A percentile compares a stretch with the other conserved stretches of the same genome.
Conservation (phyloP, 148 eudicot genomes). For the Rheum nobile region DNA sequence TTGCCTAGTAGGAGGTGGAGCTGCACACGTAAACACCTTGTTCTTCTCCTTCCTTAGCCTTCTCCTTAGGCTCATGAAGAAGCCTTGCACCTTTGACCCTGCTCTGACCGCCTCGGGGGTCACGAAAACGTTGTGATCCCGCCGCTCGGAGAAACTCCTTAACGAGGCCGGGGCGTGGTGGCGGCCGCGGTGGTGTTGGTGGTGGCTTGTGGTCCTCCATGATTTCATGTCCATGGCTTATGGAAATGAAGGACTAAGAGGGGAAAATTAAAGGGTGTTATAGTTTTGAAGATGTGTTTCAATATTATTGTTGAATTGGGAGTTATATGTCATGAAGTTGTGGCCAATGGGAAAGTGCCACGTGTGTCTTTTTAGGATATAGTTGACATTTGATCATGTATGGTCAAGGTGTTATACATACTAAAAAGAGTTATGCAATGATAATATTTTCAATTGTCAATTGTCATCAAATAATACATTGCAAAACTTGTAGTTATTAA, state of each 20-base stretch:
- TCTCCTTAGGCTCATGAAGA: constrained; percentile 1
- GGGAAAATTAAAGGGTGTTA: background rate
- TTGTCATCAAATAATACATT: no score
- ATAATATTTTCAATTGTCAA: no score
- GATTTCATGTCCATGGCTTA: constrained; percentile 4
- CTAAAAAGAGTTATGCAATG: no score
- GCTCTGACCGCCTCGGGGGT: background rate
- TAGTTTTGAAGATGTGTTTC: background rate
- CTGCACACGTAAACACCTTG: background rate
- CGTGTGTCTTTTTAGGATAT: background rate
- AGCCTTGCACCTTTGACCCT: background rate
- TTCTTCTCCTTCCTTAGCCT: constrained; percentile 6
- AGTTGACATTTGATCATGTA: background rate
- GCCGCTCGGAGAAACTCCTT: constrained; percentile 1
- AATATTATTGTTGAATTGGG: background rate
- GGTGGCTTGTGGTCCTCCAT: background rate
- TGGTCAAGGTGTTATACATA: background rate
- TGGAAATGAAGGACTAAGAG: background rate
- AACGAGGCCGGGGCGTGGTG: background rate
- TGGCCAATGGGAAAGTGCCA: background rate
- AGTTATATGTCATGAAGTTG: background rate
- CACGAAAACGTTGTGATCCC: background rate
- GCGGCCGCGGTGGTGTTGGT: background rate
- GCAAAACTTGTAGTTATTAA: no score
- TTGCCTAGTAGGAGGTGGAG: background rate